Conservation (phyloP, 2,329 filamentous ascomycete genomes). For the Dothideomycetidae sp. region DNA sequence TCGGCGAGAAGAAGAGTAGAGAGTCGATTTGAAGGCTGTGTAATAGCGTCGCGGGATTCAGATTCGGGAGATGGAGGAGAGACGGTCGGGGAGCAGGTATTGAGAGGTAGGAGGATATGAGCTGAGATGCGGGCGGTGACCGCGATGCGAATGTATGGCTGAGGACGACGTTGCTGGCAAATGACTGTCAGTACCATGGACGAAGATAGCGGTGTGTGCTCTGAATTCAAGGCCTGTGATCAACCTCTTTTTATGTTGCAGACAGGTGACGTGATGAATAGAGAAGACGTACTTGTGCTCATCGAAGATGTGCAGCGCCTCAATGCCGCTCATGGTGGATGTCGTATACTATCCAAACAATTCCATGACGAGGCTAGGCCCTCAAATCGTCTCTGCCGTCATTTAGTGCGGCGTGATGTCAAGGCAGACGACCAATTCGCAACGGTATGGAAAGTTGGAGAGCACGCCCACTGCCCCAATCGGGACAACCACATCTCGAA, state of each 20-base stretch:
- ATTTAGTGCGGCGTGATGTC: no score
- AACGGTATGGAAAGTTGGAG: no score
- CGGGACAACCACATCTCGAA: background rate
- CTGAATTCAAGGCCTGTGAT: no score
- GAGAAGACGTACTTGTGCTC: constrained; percentile 65
- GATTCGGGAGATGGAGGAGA: constrained; percentile 69
- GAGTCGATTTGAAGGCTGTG: constrained; percentile 82
- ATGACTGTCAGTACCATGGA: no score
- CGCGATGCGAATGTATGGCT: constrained; percentile 78
- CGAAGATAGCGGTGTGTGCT: constrained; percentile 5
- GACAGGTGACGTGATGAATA: background rate
- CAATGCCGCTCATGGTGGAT: constrained; percentile 52
- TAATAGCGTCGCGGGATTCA: constrained; percentile 71
- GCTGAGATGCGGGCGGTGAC: constrained; percentile 58
- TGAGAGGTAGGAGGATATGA: constrained; percentile 77
- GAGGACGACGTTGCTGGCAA: constrained; percentile 64
- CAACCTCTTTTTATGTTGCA: background rate
- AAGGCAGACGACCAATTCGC: no score
- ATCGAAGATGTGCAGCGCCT: constrained; percentile 94
- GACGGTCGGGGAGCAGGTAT: constrained; percentile 70
- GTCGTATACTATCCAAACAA: no score
- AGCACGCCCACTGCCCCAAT: no score
- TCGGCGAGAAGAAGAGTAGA: constrained; percentile 70
- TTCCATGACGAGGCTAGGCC: no score
- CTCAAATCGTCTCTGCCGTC: no score